Evolutionary conservation across 805 yeast species (phyloP).

Genomic region (Kazachstania viticola): DNA sequence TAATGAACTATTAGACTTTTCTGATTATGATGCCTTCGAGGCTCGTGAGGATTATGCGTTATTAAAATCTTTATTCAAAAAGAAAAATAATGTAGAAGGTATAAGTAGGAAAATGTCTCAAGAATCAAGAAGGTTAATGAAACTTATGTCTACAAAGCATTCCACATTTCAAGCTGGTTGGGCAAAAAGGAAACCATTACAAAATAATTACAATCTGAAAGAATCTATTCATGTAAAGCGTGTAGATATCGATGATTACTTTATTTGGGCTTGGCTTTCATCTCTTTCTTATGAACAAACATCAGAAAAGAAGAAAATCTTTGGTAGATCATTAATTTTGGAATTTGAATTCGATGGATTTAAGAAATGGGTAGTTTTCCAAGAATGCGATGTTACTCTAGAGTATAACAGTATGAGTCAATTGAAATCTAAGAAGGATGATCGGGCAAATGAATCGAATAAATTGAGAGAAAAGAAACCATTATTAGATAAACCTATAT

Average conservation of each 20-base stretch:
- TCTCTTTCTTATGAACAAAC: constrained; percentile 68
- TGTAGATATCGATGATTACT: constrained; percentile 73
- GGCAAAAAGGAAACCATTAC: constrained; percentile 24
- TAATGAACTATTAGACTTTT: constrained; percentile 51
- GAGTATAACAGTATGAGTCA: constrained; percentile 10
- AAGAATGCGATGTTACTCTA: constrained; percentile 43
- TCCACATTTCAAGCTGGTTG: constrained; percentile 33
- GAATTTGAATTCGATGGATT: constrained; percentile 71
- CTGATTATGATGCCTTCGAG: constrained; percentile 55
- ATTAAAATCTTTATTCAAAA: constrained; percentile 58
- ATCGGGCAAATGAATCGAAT: constrained; percentile 1
- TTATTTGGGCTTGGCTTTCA: constrained; percentile 86
- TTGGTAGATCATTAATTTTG: constrained; percentile 73
- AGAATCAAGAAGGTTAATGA: constrained; percentile 53
- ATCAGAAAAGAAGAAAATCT: constrained; percentile 46
- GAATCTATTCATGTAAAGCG: constrained; percentile 35
- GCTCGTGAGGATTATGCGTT: constrained; percentile 71
- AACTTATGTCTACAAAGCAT: constrained; percentile 30
- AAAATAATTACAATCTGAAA: constrained; percentile 14
- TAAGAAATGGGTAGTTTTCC: constrained; percentile 67
- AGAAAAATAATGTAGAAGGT: constrained; percentile 37
- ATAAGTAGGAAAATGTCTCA: constrained; percentile 55
- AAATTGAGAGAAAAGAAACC: background rate
- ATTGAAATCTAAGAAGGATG: constrained; percentile 2
- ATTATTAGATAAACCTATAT: background rate